phyloP scores from a whole-genome alignment of 2,329 filamentous ascomycete species.

The Paracorniculantispora psalliotae region DNA sequence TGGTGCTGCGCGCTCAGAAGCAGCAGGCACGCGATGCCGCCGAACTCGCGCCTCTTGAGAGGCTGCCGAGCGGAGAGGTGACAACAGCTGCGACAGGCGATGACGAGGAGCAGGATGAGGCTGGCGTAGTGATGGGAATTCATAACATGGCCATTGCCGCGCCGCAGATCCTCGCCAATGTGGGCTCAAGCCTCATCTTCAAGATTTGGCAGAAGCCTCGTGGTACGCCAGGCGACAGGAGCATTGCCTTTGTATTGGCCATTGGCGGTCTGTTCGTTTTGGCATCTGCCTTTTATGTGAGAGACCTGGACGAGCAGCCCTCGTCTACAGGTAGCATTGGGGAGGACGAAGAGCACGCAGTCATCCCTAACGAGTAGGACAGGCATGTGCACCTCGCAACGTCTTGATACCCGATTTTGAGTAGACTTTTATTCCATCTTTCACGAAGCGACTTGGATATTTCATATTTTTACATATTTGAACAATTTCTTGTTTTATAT shows the following conservation, averaged over 20 bases:
- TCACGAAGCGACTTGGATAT: background rate
- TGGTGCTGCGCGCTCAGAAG: constrained; percentile 40
- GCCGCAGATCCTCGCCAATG: constrained; percentile 84
- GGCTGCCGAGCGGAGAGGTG: background rate
- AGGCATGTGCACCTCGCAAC: background rate
- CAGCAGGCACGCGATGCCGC: constrained; percentile 16
- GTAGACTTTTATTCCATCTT: background rate
- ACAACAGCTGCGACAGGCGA: constrained; percentile 31
- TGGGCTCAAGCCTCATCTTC: constrained; percentile 81
- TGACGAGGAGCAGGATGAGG: constrained; percentile 65
- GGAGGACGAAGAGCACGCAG: constrained; percentile 39
- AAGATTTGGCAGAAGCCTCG: constrained; percentile 80
- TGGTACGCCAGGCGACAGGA: constrained; percentile 77
- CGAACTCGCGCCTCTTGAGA: background rate
- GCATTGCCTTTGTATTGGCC: constrained; percentile 79
- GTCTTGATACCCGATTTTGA: background rate
- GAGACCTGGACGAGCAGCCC: constrained; percentile 59
- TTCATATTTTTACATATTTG: constrained; percentile 2
- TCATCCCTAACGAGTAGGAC: constrained; percentile 18
- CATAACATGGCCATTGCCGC: constrained; percentile 93
- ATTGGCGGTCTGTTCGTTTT: constrained; percentile 78
- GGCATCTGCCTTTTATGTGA: constrained; percentile 68
- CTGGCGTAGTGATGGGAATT: constrained; percentile 86
- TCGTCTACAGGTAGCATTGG: constrained; percentile 32
- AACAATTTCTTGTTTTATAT: constrained; percentile 9